Evolutionary conservation across 2,329 filamentous ascomycete genomes (phyloP).

Genomic region (Verticillium klebahnii): DNA sequence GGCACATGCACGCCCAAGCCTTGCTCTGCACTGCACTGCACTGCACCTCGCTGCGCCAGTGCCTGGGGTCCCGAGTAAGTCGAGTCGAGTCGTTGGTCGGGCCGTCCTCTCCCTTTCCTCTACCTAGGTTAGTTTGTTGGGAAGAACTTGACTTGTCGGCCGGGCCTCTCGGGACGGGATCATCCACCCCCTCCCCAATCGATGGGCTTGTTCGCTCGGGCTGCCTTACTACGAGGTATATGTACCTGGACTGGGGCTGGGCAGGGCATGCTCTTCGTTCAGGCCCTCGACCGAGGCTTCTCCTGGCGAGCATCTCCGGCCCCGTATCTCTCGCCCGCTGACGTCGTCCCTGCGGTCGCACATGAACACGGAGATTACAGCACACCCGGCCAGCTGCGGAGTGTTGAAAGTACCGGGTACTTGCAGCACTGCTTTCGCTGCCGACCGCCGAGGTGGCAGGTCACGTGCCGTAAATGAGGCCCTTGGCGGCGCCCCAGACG

Average conservation of each 20-base stretch:
- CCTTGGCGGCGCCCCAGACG: background rate
- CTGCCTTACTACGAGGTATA: background rate
- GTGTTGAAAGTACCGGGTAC: slow-evolving; percentile 14
- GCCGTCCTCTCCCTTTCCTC: too few relatives aligned
- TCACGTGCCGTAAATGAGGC: slow-evolving; percentile 1
- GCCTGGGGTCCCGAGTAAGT: background rate
- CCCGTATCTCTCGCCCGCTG: background rate
- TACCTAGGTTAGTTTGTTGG: background rate
- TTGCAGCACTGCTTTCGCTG: background rate
- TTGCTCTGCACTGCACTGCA: too few relatives aligned
- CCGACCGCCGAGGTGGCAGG: background rate
- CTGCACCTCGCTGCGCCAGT: too few relatives aligned
- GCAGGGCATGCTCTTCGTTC: background rate
- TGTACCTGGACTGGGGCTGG: background rate
- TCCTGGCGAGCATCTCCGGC: background rate
- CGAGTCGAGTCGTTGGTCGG: background rate
- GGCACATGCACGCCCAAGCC: background rate
- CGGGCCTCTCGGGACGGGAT: background rate
- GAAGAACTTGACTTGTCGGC: background rate
- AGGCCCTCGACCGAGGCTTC: background rate
- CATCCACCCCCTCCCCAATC: background rate
- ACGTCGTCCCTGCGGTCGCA: background rate
- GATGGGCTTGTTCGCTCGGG: background rate
- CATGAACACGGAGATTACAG: background rate
- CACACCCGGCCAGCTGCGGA: background rate